Conservation (phyloP, 305 asterid genomes). For the Solanum hybrid region DNA sequence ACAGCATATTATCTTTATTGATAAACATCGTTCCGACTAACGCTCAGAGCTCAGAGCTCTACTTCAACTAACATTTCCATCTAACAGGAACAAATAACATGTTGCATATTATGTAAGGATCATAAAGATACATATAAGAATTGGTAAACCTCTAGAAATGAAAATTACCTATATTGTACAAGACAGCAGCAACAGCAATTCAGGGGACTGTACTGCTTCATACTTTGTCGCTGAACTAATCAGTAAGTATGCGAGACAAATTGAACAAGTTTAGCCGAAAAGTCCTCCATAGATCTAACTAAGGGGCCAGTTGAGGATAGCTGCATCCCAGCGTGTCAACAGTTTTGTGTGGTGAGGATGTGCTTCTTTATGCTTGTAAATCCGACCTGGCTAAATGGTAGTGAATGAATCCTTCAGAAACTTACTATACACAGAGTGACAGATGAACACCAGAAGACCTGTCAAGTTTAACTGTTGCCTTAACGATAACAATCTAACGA, state of each 20-base stretch:
- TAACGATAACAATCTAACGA: neutral
- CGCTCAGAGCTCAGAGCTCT: neutral
- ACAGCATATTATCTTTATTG: neutral
- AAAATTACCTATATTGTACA: constrained; percentile 6
- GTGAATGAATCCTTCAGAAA: neutral
- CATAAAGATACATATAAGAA: neutral
- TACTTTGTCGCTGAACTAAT: neutral
- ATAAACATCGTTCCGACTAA: neutral
- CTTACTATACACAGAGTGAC: constrained; percentile 5
- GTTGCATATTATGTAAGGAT: neutral
- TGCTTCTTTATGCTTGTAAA: neutral
- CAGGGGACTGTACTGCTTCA: neutral
- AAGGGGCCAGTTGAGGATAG: neutral
- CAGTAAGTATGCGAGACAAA: neutral
- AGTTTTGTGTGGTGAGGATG: neutral
- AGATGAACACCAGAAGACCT: neutral
- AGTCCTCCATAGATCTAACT: neutral
- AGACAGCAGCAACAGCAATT: neutral
- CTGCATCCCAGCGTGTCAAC: neutral
- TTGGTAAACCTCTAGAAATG: neutral
- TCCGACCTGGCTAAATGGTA: neutral
- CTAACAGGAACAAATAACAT: neutral
- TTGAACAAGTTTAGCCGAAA: neutral
- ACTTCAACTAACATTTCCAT: neutral
- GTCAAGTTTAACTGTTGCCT: neutral